Evolutionary conservation across 1,139 yeast species (phyloP).

Genomic region (Pichia sp.): DNA sequence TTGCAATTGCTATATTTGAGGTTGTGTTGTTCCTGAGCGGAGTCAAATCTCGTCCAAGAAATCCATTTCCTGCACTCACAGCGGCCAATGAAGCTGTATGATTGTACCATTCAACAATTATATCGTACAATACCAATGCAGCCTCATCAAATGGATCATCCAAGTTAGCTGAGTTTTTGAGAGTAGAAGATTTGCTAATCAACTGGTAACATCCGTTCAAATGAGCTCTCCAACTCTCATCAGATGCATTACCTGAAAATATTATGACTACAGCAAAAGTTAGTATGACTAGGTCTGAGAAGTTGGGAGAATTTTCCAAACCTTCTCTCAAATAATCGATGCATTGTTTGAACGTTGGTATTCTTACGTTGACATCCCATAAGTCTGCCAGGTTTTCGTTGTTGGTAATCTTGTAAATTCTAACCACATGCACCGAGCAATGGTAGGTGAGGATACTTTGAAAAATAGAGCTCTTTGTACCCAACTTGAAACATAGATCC

Average conservation of each 20-base stretch:
- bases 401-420: constrained; percentile 14
- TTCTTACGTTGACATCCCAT: constrained; percentile 19
- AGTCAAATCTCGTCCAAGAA: constrained; percentile 5
- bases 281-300: constrained; percentile 16
- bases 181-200: constrained; percentile 11
- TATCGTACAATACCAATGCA: constrained; percentile 16
- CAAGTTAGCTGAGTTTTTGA: neutral
- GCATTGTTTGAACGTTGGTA: constrained; percentile 19
- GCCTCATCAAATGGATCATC: constrained; percentile 6
- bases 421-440: constrained; percentile 17
- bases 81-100: constrained; percentile 15
- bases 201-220: constrained; percentile 19
- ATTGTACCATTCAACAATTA: constrained; percentile 18
- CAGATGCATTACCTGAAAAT: constrained; percentile 19
- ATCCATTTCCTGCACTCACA: constrained; percentile 16
- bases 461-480: constrained; percentile 16
- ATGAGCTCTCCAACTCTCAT: constrained; percentile 21
- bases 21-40: neutral
- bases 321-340: constrained; percentile 15
- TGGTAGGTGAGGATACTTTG: constrained; percentile 21
- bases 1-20: constrained; percentile 10
- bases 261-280: constrained; percentile 20
- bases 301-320: constrained; percentile 11
- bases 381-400: constrained; percentile 1
- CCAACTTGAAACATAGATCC: constrained; percentile 14